Evolutionary conservation across 148 eudicot species (phyloP).

Genomic region (Chenopodium berlandieri): DNA sequence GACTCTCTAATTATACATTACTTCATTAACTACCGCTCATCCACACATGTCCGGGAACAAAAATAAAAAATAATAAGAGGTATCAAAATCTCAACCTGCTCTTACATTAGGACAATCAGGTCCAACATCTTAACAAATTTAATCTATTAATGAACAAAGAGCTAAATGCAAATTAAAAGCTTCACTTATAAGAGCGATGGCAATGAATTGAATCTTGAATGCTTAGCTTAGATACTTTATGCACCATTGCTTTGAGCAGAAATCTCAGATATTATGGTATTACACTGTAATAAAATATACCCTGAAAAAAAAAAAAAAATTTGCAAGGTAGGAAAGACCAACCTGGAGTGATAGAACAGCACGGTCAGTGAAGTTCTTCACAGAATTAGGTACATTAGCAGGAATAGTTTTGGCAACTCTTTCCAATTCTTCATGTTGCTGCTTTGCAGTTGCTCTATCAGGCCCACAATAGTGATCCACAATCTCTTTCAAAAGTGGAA

Average conservation of each 20-base stretch:
- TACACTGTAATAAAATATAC: not conserved
- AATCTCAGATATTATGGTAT: not conserved
- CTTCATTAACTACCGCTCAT: not conserved
- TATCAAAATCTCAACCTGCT: not conserved
- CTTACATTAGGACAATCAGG: not conserved
- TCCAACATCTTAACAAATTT: too few relatives aligned
- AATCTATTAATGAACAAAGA: too few relatives aligned
- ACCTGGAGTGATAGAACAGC: slow-evolving; percentile 94
- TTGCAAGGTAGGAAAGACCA: slow-evolving; percentile 21
- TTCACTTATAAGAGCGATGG: not conserved
- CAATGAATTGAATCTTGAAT: not conserved
- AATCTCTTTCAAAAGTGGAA: slow-evolving; percentile 73
- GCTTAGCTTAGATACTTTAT: not conserved
- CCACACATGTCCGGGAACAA: not conserved
- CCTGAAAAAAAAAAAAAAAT: not conserved
- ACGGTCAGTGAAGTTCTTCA: slow-evolving; percentile 71
- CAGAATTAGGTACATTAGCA: slow-evolving; percentile 56
- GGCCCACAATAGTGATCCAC: slow-evolving; percentile 83
- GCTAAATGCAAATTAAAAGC: too few relatives aligned
- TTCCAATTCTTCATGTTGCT: slow-evolving; percentile 72
- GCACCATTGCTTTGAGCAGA: not conserved
- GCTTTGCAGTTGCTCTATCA: slow-evolving; percentile 74
- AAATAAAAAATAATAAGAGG: not conserved
- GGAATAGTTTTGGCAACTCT: slow-evolving; percentile 90
- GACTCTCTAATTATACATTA: not conserved